phyloP scores from a whole-genome alignment of 1,284 basidiomycete species.

The Puccinia coronata region DNA sequence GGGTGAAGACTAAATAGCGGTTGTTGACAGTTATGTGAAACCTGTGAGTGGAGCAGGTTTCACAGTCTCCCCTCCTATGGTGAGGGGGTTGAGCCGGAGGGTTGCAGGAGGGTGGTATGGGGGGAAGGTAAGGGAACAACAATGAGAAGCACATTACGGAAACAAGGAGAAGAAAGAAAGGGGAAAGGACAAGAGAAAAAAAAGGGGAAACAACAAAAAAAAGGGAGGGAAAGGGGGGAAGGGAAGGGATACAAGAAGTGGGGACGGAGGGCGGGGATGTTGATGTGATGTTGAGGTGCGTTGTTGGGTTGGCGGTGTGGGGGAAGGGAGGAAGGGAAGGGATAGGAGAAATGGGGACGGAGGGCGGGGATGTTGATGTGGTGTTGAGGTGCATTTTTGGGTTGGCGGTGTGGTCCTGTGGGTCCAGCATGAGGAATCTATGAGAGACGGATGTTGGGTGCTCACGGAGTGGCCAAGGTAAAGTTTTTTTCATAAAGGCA shows the following conservation, averaged over 20 bases:
- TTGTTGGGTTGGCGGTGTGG: neutral
- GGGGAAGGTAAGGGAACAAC: too few species aligned
- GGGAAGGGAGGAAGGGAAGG: neutral
- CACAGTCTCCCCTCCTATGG: too few species aligned
- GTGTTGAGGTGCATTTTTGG: too few species aligned
- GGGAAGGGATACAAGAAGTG: neutral
- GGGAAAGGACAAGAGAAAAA: neutral
- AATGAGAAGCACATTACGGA: neutral
- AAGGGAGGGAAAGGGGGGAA: slow-evolving; percentile 4
- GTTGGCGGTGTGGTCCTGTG: neutral
- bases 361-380: neutral
- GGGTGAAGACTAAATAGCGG: too few species aligned
- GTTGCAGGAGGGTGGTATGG: too few species aligned
- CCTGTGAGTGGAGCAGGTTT: too few species aligned
- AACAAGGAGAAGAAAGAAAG: neutral
- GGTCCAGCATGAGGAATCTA: neutral
- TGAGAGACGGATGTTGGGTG: neutral
- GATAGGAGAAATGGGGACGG: neutral
- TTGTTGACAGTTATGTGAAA: too few species aligned
- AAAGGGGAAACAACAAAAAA: too few species aligned
- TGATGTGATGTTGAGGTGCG: too few species aligned
- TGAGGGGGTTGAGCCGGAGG: too few species aligned
- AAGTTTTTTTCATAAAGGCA: neutral
- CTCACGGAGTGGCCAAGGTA: slow-evolving; percentile 25
- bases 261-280: neutral